phyloP scores from a whole-genome alignment of 2,329 filamentous ascomycete genomes.

The Beauveria varroae region DNA sequence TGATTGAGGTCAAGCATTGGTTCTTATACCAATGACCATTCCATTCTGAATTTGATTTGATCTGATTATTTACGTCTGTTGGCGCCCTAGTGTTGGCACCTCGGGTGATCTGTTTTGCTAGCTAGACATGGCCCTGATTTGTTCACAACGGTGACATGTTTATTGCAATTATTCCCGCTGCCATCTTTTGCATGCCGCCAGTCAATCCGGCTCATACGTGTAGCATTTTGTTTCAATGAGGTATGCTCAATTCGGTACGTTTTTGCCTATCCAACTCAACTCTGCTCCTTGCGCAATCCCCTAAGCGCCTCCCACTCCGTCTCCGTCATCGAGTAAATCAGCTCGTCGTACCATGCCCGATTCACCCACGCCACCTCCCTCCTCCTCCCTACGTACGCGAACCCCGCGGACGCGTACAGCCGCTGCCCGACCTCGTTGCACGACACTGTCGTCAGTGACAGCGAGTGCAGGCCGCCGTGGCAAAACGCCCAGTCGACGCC shows the following conservation, averaged over 20 bases:
- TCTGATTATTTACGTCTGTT: no score
- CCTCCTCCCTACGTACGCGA: not conserved
- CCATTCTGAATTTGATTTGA: no score
- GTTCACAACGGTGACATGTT: no score
- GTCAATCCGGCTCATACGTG: no score
- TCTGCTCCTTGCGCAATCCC: not conserved
- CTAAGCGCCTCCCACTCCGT: constrained; percentile 9
- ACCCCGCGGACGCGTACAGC: constrained; percentile 7
- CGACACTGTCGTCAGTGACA: constrained; percentile 6
- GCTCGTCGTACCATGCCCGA: constrained; percentile 10
- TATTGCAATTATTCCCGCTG: no score
- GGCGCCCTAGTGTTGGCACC: no score
- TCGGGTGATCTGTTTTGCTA: no score
- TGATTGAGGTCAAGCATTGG: no score
- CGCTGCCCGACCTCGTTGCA: constrained; percentile 5
- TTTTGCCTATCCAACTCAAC: not conserved
- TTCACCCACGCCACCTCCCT: constrained; percentile 9
- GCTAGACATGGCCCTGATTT: no score
- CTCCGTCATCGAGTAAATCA: constrained; percentile 11
- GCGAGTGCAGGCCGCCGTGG: constrained; percentile 7
- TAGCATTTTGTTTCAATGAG: no score
- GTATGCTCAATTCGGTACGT: no score
- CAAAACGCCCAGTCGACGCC: constrained; percentile 12
- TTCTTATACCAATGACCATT: no score
- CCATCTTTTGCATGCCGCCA: not conserved